Base-by-base conservation (phyloP, 2,329 filamentous ascomycete genomes). In the Bertia moriformis region DNA sequence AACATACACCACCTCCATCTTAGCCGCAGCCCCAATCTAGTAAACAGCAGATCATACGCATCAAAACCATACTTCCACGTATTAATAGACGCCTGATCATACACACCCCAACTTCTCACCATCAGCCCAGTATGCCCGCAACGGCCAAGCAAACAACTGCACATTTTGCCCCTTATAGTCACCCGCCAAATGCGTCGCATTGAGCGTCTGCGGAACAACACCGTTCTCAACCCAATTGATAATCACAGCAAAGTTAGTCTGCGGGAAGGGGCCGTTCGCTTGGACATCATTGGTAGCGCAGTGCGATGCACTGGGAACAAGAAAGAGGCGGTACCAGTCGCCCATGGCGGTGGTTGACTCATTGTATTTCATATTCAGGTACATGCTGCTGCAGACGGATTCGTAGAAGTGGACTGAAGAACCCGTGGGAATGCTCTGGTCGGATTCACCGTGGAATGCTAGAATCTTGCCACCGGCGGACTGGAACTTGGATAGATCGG, bases 151-250 rank as follows among this genome's bases (percentile, higher is more conserved):
- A 43, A 63, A 67, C 14, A 67, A 42, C 39, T 52, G 48, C 33
- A 59, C 51, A 18, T 57, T 51, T 33, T 53, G 58, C 4, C 61
- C 62, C n/a, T n/a, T n/a, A n/a, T n/a, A n/a, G 0, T 51, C 53
- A 15, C 51, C 62, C 30, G 63, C 63, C n/a, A n/a, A n/a, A n/a
- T n/a, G n/a, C n/a, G n/a, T n/a, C n/a, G n/a, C n/a, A n/a, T n/a
- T n/a, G 27, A 73, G 46, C 1, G 53, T 59, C 5, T 49, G 53
- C 2, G 69, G 67, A 36, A 55, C 58, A 4, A 58, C 49, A 2
- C 60, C 63, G 12, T 65, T 60, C 54, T 71, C 67, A 1, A 69
- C 67, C 68, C 67, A 72, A 40, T 66, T 54, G 38, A 73, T 63
- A 46, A 69, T 52, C 2, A 50, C 57, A 44, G 58, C 54, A 44